Percentiles rank a stretch among this genome's conserved stretches.
Conservation (phyloP, 139 green algal species). For the Micractinium conductrix region DNA sequence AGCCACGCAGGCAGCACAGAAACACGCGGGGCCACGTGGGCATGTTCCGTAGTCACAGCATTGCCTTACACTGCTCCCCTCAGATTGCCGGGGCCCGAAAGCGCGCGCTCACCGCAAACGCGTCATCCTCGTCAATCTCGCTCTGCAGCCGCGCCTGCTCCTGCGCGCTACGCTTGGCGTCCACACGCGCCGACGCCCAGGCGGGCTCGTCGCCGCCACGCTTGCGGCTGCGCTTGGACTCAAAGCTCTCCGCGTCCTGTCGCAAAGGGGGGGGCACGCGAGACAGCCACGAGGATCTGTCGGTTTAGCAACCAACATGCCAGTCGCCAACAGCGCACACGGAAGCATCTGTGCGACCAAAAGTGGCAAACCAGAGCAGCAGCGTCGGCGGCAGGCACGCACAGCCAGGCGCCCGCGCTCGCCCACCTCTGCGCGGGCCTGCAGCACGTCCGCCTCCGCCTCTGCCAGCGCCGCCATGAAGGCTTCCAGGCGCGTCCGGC, state of each 20-base stretch:
- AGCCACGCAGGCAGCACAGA: too few relatives aligned
- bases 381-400: neutral
- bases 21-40: too few relatives aligned
- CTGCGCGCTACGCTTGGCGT: neutral
- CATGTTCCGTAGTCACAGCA: too few relatives aligned
- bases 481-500: slow-evolving; percentile 68
- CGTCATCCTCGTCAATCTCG: slow-evolving; percentile 64
- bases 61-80: too few relatives aligned
- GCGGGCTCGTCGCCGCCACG: slow-evolving; percentile 16
- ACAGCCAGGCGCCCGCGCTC: neutral
- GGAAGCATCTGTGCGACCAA: too few relatives aligned
- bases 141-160: slow-evolving; percentile 13
- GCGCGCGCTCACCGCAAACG: slow-evolving; percentile 40
- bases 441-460: slow-evolving; percentile 74
- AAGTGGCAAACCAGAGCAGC: too few relatives aligned
- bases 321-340: too few relatives aligned
- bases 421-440: slow-evolving; percentile 68
- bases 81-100: too few relatives aligned
- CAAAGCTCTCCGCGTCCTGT: slow-evolving; percentile 86
- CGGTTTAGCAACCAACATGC: neutral
- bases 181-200: slow-evolving; percentile 19
- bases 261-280: too few relatives aligned
- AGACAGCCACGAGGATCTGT: neutral
- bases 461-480: slow-evolving; percentile 71
- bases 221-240: slow-evolving; percentile 62